Conservation (phyloP, 106 monocot genomes). For the Chionographis japonica region DNA sequence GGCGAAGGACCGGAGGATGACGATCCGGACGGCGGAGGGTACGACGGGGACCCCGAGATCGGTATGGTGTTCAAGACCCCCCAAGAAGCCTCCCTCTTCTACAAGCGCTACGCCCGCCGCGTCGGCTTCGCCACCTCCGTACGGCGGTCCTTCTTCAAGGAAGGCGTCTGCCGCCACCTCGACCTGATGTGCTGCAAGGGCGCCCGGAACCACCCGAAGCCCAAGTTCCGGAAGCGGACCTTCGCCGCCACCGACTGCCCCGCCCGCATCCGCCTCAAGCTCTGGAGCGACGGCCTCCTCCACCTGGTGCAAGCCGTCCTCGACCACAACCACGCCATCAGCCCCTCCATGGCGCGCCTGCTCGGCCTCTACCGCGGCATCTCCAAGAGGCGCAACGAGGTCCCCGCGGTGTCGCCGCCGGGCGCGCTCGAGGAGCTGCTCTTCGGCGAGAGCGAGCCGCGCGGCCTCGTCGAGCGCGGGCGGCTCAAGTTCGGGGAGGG, state of each 20-base stretch:
- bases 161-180: conserved; percentile 50
- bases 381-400: conserved; percentile 21
- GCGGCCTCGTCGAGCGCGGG: background rate
- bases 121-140: conserved; percentile 68
- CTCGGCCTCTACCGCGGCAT: conserved; percentile 39
- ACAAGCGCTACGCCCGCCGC: conserved; percentile 52
- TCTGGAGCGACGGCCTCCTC: conserved; percentile 60
- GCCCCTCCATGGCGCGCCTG: conserved; percentile 52
- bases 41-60: conserved; percentile 51
- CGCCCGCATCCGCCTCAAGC: conserved; percentile 54
- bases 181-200: conserved; percentile 84
- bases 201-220: conserved; percentile 41
- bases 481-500: conserved; percentile 33
- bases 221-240: conserved; percentile 56
- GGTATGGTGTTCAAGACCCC: conserved; percentile 64
- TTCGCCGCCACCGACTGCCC: conserved; percentile 53
- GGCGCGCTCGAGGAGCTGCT: conserved; percentile 35
- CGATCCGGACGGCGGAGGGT: conserved; percentile 12
- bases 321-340: conserved; percentile 67
- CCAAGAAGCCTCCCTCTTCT: conserved; percentile 48
- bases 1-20: conserved; percentile 18
- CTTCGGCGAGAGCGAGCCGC: conserved; percentile 23
- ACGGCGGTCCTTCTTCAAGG: conserved; percentile 55
- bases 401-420: conserved; percentile 1
- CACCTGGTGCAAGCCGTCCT: conserved; percentile 53